Evolutionary conservation across 495 filamentous ascomycete species (phyloP).

Genomic region (Lasiosphaeriaceae sp.): DNA sequence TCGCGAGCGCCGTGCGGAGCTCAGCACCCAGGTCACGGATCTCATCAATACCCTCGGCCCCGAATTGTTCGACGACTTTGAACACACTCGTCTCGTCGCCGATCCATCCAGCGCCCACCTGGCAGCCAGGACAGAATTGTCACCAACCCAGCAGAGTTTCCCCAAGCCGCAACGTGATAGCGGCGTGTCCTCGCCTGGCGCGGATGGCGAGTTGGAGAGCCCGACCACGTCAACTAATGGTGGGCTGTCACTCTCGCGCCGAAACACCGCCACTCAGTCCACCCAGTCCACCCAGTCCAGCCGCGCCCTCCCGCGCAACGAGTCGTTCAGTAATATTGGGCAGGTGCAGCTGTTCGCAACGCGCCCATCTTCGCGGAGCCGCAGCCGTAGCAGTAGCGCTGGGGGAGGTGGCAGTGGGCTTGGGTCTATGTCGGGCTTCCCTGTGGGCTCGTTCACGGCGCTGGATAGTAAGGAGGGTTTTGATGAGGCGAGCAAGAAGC

Average conservation of each 20-base stretch:
- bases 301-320: slow-evolving; percentile 71
- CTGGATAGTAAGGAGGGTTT: slow-evolving; percentile 68
- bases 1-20: slow-evolving; percentile 62
- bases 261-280: slow-evolving; percentile 41
- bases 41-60: slow-evolving; percentile 93
- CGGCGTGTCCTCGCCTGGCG: slow-evolving; percentile 22
- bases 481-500: slow-evolving; percentile 78
- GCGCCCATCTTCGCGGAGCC: slow-evolving; percentile 66
- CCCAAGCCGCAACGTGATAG: slow-evolving; percentile 19
- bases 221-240: slow-evolving; percentile 6
- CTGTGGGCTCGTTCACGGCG: slow-evolving; percentile 67
- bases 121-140: slow-evolving; percentile 13
- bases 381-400: slow-evolving; percentile 67
- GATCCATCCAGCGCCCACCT: slow-evolving; percentile 23
- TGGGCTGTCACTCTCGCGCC: slow-evolving; percentile 18
- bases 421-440: slow-evolving; percentile 50
- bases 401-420: slow-evolving; percentile 46
- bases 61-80: slow-evolving; percentile 96
- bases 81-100: slow-evolving; percentile 72
- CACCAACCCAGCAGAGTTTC: slow-evolving; percentile 4
- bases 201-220: slow-evolving; percentile 17
- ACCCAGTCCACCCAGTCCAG: slow-evolving; percentile 45
- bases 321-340: slow-evolving; percentile 85
- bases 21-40: slow-evolving; percentile 80
- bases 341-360: slow-evolving; percentile 86